Conservation (phyloP, 2,329 filamentous ascomycete genomes). For the Fusarium brevicatenulatum region DNA sequence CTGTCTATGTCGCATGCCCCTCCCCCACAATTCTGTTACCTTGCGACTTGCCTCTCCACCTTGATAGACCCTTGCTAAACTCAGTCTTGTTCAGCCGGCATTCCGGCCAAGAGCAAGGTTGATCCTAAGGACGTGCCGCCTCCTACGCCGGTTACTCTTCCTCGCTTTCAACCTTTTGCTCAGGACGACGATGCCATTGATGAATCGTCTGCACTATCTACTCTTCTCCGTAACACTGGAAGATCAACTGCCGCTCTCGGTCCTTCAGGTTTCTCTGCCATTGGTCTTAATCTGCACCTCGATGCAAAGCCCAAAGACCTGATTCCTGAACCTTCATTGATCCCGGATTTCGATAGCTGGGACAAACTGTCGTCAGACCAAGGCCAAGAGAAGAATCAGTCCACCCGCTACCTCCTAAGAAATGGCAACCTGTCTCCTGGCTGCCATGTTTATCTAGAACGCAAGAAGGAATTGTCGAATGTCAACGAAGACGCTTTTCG, state of each 20-base stretch:
- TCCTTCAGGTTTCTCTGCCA: constrained; percentile 63
- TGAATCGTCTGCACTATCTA: constrained; percentile 54
- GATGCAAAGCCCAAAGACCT: constrained; percentile 61
- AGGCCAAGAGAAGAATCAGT: constrained; percentile 59
- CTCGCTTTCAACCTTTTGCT: constrained; percentile 55
- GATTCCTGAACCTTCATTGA: constrained; percentile 62
- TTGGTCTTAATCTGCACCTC: constrained; percentile 65
- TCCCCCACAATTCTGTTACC: constrained; percentile 24
- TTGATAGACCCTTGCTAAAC: constrained; percentile 37
- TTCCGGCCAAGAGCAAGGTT: constrained; percentile 46
- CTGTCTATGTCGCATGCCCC: constrained; percentile 13
- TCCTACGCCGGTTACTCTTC: constrained; percentile 65
- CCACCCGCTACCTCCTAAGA: constrained; percentile 59
- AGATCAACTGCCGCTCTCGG: constrained; percentile 55
- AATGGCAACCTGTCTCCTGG: constrained; percentile 67
- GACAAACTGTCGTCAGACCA: constrained; percentile 60
- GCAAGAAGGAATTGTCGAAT: constrained; percentile 65
- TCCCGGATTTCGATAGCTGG: constrained; percentile 66
- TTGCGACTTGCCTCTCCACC: constrained; percentile 25
- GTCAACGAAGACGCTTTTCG: constrained; percentile 69
- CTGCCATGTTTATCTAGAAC: constrained; percentile 67
- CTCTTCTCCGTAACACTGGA: constrained; percentile 63
- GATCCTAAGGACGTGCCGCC: constrained; percentile 65
- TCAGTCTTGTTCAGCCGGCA: constrained; percentile 39
- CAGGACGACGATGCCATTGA: constrained; percentile 45